Evolutionary conservation across 441 rosid species (phyloP), one percentile per base, ranked within the genome.

Genomic region (Arabidopsis lyrata): DNA sequence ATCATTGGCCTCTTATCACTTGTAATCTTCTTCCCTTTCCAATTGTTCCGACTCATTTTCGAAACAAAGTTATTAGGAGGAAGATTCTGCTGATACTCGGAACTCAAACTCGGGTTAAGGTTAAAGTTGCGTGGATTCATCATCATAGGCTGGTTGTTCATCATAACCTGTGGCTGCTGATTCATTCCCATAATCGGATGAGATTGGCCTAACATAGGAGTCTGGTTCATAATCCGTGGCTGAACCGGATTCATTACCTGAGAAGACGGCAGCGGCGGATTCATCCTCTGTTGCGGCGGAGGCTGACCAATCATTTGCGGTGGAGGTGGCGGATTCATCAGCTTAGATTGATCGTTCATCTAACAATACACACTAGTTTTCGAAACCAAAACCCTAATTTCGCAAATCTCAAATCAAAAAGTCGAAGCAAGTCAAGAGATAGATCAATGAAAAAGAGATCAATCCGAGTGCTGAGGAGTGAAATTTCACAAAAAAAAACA

Each of bases 1-100:
- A 73, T 84, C 63, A 64, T 73, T 10, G 57, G 72, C 67, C 82
- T 78, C 63, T 82, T 84, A 66, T 84, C 83, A 41, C 42, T 56
- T 6, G 63, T 72, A 58, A 77, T 68, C 58, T 86, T 92, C 81
- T 91, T 95, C 2, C 94, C 90, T 83, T 91, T 92, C 99, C 99
- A 95, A 60, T 87, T 87, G 81, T 74, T 86, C 47, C 82, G 61
- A 42, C 47, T 73, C 34, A 49, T 42, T 74, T 79, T 70, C 8
- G 78, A 45, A 4, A 65, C 77, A 36, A 78, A 83, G 69, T 65
- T 78, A 38, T 73, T 81, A 24, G n/a, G 53, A 10, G 88, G 83
- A 57, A 83, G 68, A 32, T 36, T 78, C 36, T 74, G 78, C 36
- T 74, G 78, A 29, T 78, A 87, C 61, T 85, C 84, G 45, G 80